Evolutionary conservation across 805 yeast species (phyloP).

Genomic region (Ogataea henricii): DNA sequence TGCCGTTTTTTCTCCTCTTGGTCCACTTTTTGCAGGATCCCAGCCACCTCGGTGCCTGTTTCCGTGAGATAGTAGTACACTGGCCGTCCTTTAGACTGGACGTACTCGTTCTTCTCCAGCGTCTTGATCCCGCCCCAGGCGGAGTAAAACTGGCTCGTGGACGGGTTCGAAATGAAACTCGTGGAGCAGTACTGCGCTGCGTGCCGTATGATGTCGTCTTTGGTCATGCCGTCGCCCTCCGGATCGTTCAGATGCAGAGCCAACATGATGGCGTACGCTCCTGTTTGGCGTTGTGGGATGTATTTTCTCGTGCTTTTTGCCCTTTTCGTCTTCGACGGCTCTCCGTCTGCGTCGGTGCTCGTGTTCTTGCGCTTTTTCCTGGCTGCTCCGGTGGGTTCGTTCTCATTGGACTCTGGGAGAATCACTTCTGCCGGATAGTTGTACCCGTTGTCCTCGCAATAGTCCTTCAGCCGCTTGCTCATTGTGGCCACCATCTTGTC

Average conservation of each 20-base stretch:
- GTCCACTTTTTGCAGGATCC: conserved; percentile 51
- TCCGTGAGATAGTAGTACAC: conserved; percentile 64
- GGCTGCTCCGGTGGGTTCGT: background rate
- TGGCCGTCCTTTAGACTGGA: conserved; percentile 59
- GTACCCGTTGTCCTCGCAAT: conserved; percentile 59
- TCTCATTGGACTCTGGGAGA: background rate
- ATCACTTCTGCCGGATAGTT: conserved; percentile 42
- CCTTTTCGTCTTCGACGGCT: conserved; percentile 6
- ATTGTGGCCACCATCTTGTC: conserved; percentile 60
- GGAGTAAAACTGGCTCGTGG: conserved; percentile 63
- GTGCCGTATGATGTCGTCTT: conserved; percentile 53
- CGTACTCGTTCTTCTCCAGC: conserved; percentile 59
- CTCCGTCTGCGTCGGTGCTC: conserved; percentile 8
- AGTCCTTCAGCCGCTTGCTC: conserved; percentile 44
- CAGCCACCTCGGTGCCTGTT: conserved; percentile 66
- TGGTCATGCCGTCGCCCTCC: conserved; percentile 57
- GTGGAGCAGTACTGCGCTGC: conserved; percentile 60
- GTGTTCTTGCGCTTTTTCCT: conserved; percentile 8
- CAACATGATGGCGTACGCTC: conserved; percentile 80
- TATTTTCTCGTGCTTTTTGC: conserved; percentile 42
- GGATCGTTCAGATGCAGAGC: conserved; percentile 55
- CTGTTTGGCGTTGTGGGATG: conserved; percentile 74
- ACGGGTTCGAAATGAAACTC: conserved; percentile 60
- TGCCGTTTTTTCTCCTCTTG: conserved; percentile 13
- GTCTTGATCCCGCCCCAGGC: conserved; percentile 77